phyloP scores from a whole-genome alignment of 805 yeast genomes.

The Saturnispora diversa region DNA sequence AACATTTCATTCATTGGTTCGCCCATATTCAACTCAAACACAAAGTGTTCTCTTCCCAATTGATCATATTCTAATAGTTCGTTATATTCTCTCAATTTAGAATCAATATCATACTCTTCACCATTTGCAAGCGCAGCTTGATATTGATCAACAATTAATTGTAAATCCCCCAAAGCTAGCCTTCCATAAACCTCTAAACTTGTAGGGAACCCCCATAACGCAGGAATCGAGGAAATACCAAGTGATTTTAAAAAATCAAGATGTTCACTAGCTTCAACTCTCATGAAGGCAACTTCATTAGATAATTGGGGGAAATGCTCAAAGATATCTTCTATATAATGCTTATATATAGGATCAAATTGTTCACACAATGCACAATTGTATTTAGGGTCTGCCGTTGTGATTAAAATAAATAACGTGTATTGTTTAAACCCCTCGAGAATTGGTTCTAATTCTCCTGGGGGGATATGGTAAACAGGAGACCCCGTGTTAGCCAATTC shows the following conservation, averaged over 20 bases:
- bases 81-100: neutral
- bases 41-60: slow-evolving; percentile 15
- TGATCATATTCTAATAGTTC: slow-evolving; percentile 9
- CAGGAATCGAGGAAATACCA: slow-evolving; percentile 48
- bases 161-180: slow-evolving; percentile 3
- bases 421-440: slow-evolving; percentile 45
- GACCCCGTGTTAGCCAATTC: neutral
- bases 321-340: slow-evolving; percentile 38
- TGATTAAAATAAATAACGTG: slow-evolving; percentile 43
- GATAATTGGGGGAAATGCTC: slow-evolving; percentile 34
- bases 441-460: slow-evolving; percentile 33
- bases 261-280: slow-evolving; percentile 45
- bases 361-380: slow-evolving; percentile 42
- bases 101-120: slow-evolving; percentile 6
- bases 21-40: slow-evolving; percentile 13
- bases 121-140: slow-evolving; percentile 1
- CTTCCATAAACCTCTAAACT: slow-evolving; percentile 12
- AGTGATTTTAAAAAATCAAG: slow-evolving; percentile 34
- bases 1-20: slow-evolving; percentile 13
- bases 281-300: slow-evolving; percentile 37
- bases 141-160: slow-evolving; percentile 1
- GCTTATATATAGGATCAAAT: slow-evolving; percentile 34
- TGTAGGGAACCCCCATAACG: slow-evolving; percentile 54
- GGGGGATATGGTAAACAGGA: slow-evolving; percentile 25
- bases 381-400: slow-evolving; percentile 38